Base-by-base conservation (phyloP, 192 early-diverging fungal genomes). In the Coemansia sp. region DNA sequence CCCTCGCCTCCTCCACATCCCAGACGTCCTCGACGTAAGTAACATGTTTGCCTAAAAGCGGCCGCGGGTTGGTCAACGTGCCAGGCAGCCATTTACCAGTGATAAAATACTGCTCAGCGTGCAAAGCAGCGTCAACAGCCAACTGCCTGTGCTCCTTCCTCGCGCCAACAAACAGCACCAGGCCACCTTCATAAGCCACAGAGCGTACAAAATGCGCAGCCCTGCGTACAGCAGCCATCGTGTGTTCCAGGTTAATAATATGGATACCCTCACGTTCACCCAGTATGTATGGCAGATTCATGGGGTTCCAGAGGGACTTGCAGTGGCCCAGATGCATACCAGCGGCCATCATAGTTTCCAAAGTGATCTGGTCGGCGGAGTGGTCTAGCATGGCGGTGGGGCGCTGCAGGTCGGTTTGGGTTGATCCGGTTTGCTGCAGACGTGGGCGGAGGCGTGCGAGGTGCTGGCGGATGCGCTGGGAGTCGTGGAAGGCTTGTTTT, bases 191-290 rank as follows among this genome's bases (percentile, higher is more conserved):
- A 38, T 82, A 69, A 24, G 91, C 86, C 5, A 95, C 85, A 23
- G 85, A 83, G 18, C 83, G 65, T 10, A 84, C 82, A 18, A 95
- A 82, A 42, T 82, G 83, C 51, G 85, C 84, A 6, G 96, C 92
- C 40, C 94, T 83, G 27, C 94, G 82, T 22, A 98, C 80, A 34
- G 86, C 82, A 3, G 86, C 85, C 55, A 96, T 68, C 1, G 96
- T 95, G 40, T 93, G 89, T 58, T 98, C 94, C 46, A 94, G 69
- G 66, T 98, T 94, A 79, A 98, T 94, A 55, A 98, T 90, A 62
- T 89, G 89, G 33, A 96, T 86, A 24, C 93, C 93, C 41, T 87
- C 73, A 42, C 96, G 88, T 19, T 86, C 83, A 51, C 96, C 96
- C 66, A 88, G 92, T 42, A 98, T 93, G 69, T 85, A 94, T 7